phyloP scores from a whole-genome alignment of 140 eudicot genomes.

The Oenanthe javanica region DNA sequence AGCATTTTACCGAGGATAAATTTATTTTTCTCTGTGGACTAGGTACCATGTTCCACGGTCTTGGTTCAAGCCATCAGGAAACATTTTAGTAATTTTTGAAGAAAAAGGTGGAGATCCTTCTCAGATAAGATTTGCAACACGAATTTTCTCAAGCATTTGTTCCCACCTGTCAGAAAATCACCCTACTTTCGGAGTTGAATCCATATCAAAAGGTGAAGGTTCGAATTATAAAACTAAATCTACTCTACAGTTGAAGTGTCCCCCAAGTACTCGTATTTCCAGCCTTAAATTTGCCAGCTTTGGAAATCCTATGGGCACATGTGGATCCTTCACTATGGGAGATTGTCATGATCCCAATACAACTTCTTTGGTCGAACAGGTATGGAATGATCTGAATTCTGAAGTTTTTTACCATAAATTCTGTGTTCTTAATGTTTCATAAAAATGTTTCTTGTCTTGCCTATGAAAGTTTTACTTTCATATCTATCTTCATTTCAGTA shows the following conservation, averaged over 20 bases:
- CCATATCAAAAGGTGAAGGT: constrained; percentile 17
- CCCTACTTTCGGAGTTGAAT: constrained; percentile 41
- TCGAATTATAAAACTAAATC: constrained; percentile 20
- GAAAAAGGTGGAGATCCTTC: constrained; percentile 97
- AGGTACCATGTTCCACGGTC: constrained; percentile 98
- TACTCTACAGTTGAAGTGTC: constrained; percentile 53
- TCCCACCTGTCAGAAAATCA: constrained; percentile 67
- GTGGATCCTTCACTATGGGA: constrained; percentile 57
- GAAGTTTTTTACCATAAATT: no score
- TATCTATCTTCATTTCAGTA: not conserved
- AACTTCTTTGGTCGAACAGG: constrained; percentile 55
- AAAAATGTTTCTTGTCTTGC: not conserved
- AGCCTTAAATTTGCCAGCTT: constrained; percentile 73
- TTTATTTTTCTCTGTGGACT: not conserved
- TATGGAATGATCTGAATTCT: constrained; percentile 9
- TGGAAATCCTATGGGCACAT: constrained; percentile 78
- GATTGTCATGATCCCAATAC: constrained; percentile 81
- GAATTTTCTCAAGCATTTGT: constrained; percentile 55
- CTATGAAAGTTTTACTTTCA: not conserved
- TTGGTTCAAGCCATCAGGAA: constrained; percentile 95
- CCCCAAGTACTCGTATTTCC: constrained; percentile 45
- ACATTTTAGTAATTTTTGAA: constrained; percentile 78
- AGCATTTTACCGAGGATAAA: constrained; percentile 5
- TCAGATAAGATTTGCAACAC: constrained; percentile 58
- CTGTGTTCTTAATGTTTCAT: no score